Evolutionary conservation across 2,329 filamentous ascomycete genomes (phyloP).

Genomic region (Fusarium dlaminii): DNA sequence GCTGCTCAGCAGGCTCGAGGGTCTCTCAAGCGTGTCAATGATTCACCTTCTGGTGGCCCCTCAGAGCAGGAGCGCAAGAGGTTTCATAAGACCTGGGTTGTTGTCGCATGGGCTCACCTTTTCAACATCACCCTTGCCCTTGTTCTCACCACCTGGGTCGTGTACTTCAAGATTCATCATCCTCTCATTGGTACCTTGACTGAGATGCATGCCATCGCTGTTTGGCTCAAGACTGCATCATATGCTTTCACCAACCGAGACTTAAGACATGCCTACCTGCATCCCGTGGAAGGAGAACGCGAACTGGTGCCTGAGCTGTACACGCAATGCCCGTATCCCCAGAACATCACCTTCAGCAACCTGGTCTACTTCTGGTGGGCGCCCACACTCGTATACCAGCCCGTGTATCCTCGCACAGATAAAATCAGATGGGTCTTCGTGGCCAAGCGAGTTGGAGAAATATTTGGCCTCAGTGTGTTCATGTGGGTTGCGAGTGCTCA

Average conservation of each 20-base stretch:
- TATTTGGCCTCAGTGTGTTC: constrained; percentile 80
- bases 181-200: constrained; percentile 91
- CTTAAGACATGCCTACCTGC: constrained; percentile 87
- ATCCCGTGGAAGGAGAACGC: constrained; percentile 73
- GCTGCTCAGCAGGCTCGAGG: constrained; percentile 82
- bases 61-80: constrained; percentile 69
- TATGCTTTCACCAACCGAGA: constrained; percentile 98
- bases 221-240: constrained; percentile 95
- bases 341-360: constrained; percentile 89
- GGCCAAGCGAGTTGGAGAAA: constrained; percentile 81
- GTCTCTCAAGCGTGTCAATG: constrained; percentile 65
- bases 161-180: constrained; percentile 93
- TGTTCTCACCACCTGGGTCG: constrained; percentile 80
- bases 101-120: constrained; percentile 82
- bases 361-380: constrained; percentile 98
- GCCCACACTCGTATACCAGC: constrained; percentile 95
- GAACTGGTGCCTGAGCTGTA: constrained; percentile 85
- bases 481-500: constrained; percentile 97
- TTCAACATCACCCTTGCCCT: constrained; percentile 86
- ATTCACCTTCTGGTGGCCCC: constrained; percentile 56
- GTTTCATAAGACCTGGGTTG: constrained; percentile 81
- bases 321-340: constrained; percentile 82
- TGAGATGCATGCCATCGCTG: constrained; percentile 91
- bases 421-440: constrained; percentile 90
- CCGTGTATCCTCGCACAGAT: constrained; percentile 87